Evolutionary conservation across 2,329 filamentous ascomycete genomes (phyloP).

Genomic region (Penicillium psychrosexuale): DNA sequence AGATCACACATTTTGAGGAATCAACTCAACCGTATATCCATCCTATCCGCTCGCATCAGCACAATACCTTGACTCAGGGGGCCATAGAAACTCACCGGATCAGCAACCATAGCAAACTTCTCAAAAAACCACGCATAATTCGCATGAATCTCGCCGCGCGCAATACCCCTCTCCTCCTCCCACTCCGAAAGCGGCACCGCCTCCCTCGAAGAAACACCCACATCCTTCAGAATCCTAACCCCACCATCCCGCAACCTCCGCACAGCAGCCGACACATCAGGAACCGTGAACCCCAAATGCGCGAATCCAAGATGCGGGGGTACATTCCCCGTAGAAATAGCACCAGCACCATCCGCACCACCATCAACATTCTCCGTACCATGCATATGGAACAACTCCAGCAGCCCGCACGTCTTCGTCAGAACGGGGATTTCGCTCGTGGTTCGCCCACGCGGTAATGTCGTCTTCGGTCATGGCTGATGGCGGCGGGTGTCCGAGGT

Average conservation of each 20-base stretch:
- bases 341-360: not conserved
- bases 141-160: constrained; percentile 32
- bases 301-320: constrained; percentile 39
- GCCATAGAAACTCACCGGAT: constrained; percentile 33
- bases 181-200: constrained; percentile 34
- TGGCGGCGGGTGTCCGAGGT: constrained; percentile 38
- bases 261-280: constrained; percentile 33
- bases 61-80: not conserved
- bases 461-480: constrained; percentile 25
- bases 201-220: constrained; percentile 28
- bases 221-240: constrained; percentile 37
- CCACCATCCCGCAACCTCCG: constrained; percentile 28
- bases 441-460: constrained; percentile 28
- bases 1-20: constrained; percentile 29
- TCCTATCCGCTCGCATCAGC: constrained; percentile 25
- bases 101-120: constrained; percentile 39
- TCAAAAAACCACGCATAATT: constrained; percentile 35
- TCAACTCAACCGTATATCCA: constrained; percentile 35
- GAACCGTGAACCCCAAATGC: constrained; percentile 41
- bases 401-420: constrained; percentile 32
- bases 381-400: constrained; percentile 41
- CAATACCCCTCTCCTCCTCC: constrained; percentile 35
- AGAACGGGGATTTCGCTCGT: constrained; percentile 27
- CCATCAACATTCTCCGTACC: constrained; percentile 26
- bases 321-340: constrained; percentile 31